Base-by-base conservation (phyloP, 768 basidiomycete species). In the Peribolospora baueri region DNA sequence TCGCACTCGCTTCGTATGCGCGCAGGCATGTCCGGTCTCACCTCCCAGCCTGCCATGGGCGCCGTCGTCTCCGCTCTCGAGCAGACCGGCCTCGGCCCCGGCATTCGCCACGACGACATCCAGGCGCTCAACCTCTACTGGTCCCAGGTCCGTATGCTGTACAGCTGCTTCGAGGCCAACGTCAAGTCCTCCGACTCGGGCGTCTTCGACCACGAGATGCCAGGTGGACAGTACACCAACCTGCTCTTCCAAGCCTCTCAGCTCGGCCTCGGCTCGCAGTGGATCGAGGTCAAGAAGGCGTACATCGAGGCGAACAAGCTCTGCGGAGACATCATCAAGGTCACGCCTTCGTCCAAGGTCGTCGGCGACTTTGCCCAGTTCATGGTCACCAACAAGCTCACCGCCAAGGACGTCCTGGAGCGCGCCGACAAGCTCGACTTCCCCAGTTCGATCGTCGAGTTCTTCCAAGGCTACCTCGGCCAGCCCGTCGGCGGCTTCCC, bases 151-250 rank as follows among this genome's bases (percentile, higher is more conserved):
- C 83, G 93, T 65, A 72, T 84, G 70, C 76, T 97, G 50, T 98
- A 98, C 72, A 68, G 76, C 66, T 93, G 88, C 73, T 98, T 98
- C 73, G 93, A 97, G 68, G 93, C 93, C 54, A 93, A 93, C 65
- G 88, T 97, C 62, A 79, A 87, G 53, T 85, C 88, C 37, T 90
- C 87, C 53, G 93, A 97, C 67, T 93, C 53, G 48, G 87, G 85
- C 69, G 90, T 97, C 53, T 98, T 95, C 68, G 88, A 88, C 65
- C 91, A 95, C 69, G 90, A 93, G 70, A 97, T 98, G 93, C 91
- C 91, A 54, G 93, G 90, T 66, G 91, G 90, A 48, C 86, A 62
- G 54, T 61, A 71, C 66, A 69, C 68, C 61, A 70, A 71, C 66
- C 55, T 68, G 41, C 51, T 61, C 83, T 98, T 97, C 84, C 93